Evolutionary conservation across 345 rosid genomes (phyloP), one percentile per base, ranked within the genome.

Genomic region (Salix exigua): DNA sequence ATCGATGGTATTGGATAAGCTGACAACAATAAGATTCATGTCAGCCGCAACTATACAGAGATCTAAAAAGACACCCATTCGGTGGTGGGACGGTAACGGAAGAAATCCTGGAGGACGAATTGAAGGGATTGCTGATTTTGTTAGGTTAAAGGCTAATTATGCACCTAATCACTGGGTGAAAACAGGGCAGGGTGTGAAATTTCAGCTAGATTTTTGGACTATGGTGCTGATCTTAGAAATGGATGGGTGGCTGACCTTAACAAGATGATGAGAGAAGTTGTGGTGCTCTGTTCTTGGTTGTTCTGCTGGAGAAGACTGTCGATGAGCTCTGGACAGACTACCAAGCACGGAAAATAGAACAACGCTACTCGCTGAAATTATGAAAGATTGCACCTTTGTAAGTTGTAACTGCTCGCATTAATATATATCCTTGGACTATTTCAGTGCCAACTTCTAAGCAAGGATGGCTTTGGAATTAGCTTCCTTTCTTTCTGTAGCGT

Each of bases 61-160:
- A 28, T 8, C 46, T 82, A 82, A 89, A 72, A 89, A 86, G 85
- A 80, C 86, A 1, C 92, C 88, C 48, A 66, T 87, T 11, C 89
- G 91, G 97, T 92, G 88, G 42, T 91, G 96, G 96, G 78, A 79
- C 37, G 96, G 97, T 5, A 83, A 84, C 7, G 86, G 83, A 0
- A 81, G 55, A 28, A 70, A 88, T 35, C 92, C 89, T 0, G 77
- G 85, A 1, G 91, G 89, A 8, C 66, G 89, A 31, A 81, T 81
- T 0, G 92, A 92, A 82, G 97, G 97, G 44, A 82, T 92, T 1
- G 96, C 91, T 0, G 94, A 93, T 71, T 89, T 66, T 35, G 90
- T 92, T 72, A 89, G 92, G 88, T 79, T 91, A 7, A 88, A 80
- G 78, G 88, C 91, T 0, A 83, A 85, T 8, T 85, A 83, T 0